Evolutionary conservation across 73 alveolate species (phyloP).

Genomic region (Tetrahymena thermophila): DNA sequence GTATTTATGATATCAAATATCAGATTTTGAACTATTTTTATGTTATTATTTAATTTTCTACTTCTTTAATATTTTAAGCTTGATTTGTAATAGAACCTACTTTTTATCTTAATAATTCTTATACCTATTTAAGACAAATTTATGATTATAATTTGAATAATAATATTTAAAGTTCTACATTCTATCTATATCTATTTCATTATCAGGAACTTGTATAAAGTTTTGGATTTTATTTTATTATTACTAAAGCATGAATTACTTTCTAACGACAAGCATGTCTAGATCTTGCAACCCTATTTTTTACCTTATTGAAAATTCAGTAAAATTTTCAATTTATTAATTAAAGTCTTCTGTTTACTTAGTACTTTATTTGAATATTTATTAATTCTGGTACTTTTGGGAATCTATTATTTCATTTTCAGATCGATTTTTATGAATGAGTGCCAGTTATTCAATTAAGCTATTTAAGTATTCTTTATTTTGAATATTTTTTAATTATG

Average conservation of each 20-base stretch:
- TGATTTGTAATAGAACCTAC: too few relatives aligned
- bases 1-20: too few relatives aligned
- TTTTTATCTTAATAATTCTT: not conserved
- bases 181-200: not conserved
- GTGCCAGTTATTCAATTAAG: not conserved
- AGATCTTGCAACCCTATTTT: not conserved
- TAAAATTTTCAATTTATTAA: not conserved
- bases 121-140: not conserved
- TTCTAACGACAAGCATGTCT: not conserved
- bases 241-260: not conserved
- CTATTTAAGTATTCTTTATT: not conserved
- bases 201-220: not conserved
- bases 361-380: not conserved
- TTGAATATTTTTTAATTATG: not conserved
- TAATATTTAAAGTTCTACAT: not conserved
- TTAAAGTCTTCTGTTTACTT: not conserved
- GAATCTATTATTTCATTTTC: too few relatives aligned
- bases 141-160: not conserved
- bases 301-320: not conserved
- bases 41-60: too few relatives aligned
- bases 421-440: not conserved
- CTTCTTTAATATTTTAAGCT: not conserved
- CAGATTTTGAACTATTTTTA: not conserved
- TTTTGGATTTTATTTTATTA: not conserved
- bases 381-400: too few relatives aligned